phyloP scores from a whole-genome alignment of 257 asterid species.

The Nicotiana sylvestris region DNA sequence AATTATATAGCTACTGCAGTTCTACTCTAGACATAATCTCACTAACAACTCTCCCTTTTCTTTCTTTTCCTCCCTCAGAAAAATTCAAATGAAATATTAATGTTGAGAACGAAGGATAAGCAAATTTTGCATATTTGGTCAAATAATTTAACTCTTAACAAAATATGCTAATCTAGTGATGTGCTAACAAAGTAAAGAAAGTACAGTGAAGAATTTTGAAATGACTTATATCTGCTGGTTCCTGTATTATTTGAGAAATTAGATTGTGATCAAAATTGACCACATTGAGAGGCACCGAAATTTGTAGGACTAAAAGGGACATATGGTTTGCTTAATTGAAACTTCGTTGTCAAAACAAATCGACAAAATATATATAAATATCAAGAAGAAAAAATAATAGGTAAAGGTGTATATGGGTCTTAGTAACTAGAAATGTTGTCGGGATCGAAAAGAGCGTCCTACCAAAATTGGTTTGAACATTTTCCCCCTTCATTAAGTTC shows the following conservation, averaged over 20 bases:
- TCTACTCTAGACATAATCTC: not conserved
- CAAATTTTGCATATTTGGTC: not conserved
- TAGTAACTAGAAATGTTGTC: not conserved
- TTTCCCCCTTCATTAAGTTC: not conserved
- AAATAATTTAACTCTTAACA: not conserved
- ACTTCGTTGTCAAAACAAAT: slow-evolving; percentile 1
- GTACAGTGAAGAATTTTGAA: not conserved
- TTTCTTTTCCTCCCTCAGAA: too few species aligned
- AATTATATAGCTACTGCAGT: not conserved
- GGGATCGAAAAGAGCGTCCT: not conserved
- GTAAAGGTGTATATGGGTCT: not conserved
- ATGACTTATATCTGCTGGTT: not conserved
- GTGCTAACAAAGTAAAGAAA: not conserved
- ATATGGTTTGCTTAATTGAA: not conserved
- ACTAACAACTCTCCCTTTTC: not conserved
- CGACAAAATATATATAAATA: slow-evolving; percentile 6
- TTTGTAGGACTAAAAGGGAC: not conserved
- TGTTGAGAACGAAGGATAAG: not conserved
- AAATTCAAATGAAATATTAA: too few species aligned
- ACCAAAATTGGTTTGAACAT: not conserved
- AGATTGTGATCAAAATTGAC: not conserved
- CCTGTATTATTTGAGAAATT: not conserved
- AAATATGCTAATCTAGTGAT: not conserved
- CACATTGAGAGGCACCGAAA: not conserved
- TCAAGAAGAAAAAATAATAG: not conserved